Evolutionary conservation across 1,284 basidiomycete species (phyloP), one percentile per base, ranked within the genome.

Genomic region (Cutaneotrichosporon sp.): DNA sequence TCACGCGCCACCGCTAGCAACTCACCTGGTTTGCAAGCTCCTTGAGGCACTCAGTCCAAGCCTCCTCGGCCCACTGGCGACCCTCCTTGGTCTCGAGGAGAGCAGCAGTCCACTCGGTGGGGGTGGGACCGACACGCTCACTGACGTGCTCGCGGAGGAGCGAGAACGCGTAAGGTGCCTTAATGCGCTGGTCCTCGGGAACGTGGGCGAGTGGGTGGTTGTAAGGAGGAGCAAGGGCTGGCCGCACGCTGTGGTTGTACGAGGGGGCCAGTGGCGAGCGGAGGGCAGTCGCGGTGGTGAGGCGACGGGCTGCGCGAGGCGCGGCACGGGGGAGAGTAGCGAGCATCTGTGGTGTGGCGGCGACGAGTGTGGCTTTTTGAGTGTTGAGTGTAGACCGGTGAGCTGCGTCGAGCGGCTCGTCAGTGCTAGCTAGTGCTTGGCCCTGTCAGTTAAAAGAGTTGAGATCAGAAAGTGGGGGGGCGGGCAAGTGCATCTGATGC

Each of bases 211-310:
- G 43, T 8, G 39, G 47, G 47, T 59, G 53, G 25, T 54, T 46
- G 53, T 59, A 59, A 3, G 57, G 57, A 3, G 57, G 50, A 2
- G 57, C 53, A 26, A 59, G 51, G 34, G 53, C 35, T 4, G 50
- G 43, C 35, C 57, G 57, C 29, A 49, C 26, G 25, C 26, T 17
- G 53, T 59, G 57, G 44, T 32, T 33, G 53, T 59, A 59, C 8
- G 57, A 53, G 10, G 57, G 53, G 5, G 57, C 57, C 17, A 59
- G 51, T 19, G 57, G 57, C 2, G 57, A 54, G 35, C 57, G 57
- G 26, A 33, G 33, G 16, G 51, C 45, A 24, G 51, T 33, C 26
- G 44, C 48, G 31, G 57, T 59, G 29, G 57, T 59, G 37, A 59
- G 53, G 35, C 53, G 51, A 41, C 57, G 57, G 22, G 41, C 51